Base-by-base conservation (phyloP, 2,329 filamentous ascomycete species). In the Annulohypoxylon truncatum region DNA sequence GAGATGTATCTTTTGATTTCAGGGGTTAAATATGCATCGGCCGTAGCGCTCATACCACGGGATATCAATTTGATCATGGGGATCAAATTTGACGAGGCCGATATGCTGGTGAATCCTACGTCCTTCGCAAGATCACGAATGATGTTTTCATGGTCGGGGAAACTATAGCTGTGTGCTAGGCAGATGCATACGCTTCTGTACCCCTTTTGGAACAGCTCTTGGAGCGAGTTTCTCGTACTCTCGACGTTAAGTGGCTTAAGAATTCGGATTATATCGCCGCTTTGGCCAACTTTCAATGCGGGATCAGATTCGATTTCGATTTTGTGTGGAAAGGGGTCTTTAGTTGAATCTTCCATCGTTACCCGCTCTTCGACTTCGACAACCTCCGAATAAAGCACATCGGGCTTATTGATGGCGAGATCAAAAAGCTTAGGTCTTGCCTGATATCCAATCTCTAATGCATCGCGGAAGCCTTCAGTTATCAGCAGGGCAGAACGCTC, bases 401-500 rank as follows among this genome's bases (percentile, higher is more conserved):
- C 61, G 2, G 69, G 65, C 57, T 71, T 70, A 10, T 60, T 67
- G 15, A 72, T 64, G 7, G 68, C 64, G 8, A 72, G 59, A 24
- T 71, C 69, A 38, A 72, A 72, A 9, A 72, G 61, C 40, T 68
- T 73, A 2, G 71, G 71, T 10, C 71, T 59, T 8, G 71, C 61
- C 47, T 73, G 71, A 20, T 72, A 59, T 3, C 70, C 70, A n/a
- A 73, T 73, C 29, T 58, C 64, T 15, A 60, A 52, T 6, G 66
- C 61, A 62, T 68, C 66, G 12, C 66, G 61, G 33, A 70, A 64
- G 4, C 90, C 90, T 68, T 89, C 89, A 0, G 89, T 92, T 2
- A 92, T 89, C 3, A 92, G 82, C 74, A 93, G 84, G 2, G 89
- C 91, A 71, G 90, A 90, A 55, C 83, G 84, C 74, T 92, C 90